A percentile compares a stretch with the other conserved stretches of the same genome.
These are phyloP conservation scores for Fusarium virguliforme DNA, from an alignment of 2,329 filamentous ascomycete species.

Conservation along the genomic window DNA sequence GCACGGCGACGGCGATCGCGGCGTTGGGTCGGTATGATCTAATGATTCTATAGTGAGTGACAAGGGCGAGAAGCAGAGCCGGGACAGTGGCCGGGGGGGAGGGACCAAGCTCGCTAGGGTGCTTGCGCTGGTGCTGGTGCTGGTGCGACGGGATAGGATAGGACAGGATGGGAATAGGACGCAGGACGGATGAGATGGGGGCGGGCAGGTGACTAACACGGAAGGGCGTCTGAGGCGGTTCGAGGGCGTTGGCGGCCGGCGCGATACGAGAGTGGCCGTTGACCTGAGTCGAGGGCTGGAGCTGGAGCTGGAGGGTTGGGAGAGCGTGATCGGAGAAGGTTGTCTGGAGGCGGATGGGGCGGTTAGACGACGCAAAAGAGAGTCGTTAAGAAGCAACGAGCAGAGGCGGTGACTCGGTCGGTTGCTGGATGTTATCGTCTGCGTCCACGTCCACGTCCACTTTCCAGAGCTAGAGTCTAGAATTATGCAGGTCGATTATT, in stretches of 20 bases:
- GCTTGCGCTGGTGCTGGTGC: conserved; percentile 27
- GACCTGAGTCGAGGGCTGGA: conserved; percentile 35
- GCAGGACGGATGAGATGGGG: conserved; percentile 33
- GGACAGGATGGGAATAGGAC: conserved; percentile 38
- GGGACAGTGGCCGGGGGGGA: conserved; percentile 18
- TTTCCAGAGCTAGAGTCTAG: conserved; percentile 37
- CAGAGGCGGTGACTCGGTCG: conserved; percentile 44
- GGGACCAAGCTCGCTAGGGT: conserved; percentile 33
- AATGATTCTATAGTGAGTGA: conserved; percentile 37
- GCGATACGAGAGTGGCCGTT: conserved; percentile 46
- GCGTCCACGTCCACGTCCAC: conserved; percentile 23
- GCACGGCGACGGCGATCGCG: conserved; percentile 46
- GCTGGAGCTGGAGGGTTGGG: background rate
- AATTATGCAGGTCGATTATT: conserved; percentile 48
- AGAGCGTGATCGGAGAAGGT: conserved; percentile 49
- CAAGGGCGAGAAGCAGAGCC: conserved; percentile 28
- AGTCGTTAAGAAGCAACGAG: conserved; percentile 18
- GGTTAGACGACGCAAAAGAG: conserved; percentile 22
- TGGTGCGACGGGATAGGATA: conserved; percentile 44
- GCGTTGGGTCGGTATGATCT: conserved; percentile 39
- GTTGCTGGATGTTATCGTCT: conserved; percentile 46
- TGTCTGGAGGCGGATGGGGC: conserved; percentile 41
- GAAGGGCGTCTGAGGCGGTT: conserved; percentile 38
- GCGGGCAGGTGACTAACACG: conserved; percentile 53
- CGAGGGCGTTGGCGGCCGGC: conserved; percentile 38